Conservation (phyloP, 164 flowering plant genomes). For the Taxillus chinensis region DNA sequence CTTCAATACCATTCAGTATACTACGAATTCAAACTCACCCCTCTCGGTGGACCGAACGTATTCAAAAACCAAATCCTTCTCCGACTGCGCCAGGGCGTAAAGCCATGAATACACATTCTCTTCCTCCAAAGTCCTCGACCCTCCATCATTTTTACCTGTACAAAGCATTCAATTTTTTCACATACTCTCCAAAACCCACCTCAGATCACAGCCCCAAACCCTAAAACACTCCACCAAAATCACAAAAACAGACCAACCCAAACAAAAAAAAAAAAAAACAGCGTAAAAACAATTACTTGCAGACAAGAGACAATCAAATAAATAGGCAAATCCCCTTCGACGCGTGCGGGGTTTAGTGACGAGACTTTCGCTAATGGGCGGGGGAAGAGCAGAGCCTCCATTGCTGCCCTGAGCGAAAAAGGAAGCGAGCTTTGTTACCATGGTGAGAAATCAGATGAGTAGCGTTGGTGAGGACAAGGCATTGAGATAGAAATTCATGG, state of each 20-base stretch:
- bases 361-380: conserved; percentile 14
- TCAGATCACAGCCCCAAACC: neutral
- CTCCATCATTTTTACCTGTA: conserved; percentile 40
- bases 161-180: conserved; percentile 1
- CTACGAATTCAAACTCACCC: conserved; percentile 24
- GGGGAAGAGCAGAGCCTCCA: conserved; percentile 4
- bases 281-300: conserved; percentile 19
- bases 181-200: conserved; percentile 8
- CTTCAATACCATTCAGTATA: neutral
- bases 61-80: conserved; percentile 46
- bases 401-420: conserved; percentile 4
- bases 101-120: conserved; percentile 63
- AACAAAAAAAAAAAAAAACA: neutral
- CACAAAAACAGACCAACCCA: neutral
- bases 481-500: no score
- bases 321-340: conserved; percentile 8
- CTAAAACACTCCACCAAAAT: neutral
- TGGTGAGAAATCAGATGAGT: no score
- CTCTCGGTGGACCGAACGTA: conserved; percentile 73
- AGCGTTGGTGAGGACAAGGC: no score
- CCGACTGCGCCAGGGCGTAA: conserved; percentile 43
- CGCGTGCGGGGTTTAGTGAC: conserved; percentile 9
- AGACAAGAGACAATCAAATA: conserved; percentile 21
- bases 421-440: neutral
- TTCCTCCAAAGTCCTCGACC: conserved; percentile 47